Base-by-base conservation (phyloP, 345 rosid genomes). In the Murraya paniculata region DNA sequence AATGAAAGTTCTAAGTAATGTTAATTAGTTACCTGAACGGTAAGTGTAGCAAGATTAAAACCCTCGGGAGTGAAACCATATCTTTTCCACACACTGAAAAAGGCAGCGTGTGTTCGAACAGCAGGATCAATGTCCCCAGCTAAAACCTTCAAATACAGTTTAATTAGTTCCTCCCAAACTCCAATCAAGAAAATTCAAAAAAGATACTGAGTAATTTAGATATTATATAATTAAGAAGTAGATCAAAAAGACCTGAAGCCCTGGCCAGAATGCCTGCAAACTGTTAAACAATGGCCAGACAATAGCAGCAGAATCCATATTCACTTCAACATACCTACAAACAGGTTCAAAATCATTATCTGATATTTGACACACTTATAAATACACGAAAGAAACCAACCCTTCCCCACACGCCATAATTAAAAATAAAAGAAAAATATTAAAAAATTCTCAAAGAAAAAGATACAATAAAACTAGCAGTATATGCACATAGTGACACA, bases 231-330 rank as follows among this genome's bases (percentile, higher is more conserved):
- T 69, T 64, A 73, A 68, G n/a, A 27, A 75, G 39, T 33, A 61
- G 38, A 75, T 24, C 21, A 24, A 39, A 27, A 69, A 64, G 62
- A 95, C 99, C 99, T 96, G 99, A 85, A 96, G 97, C 86, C 99
- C 98, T 0, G 99, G 99, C 99, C 99, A 96, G 86, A 96, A 96
- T 75, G 99, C 99, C 89, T 96, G 99, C 87, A 94, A 89, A 82
- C 99, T 96, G 85, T 94, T 96, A 75, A 96, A 96, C 64, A 96
- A 80, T 56, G 97, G 98, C 98, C 98, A 96, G 59, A 94, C 98
- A 73, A 94, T 91, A 75, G 97, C 93, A 81, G 90, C 98, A 39
- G 99, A 96, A 86, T 96, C 99, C 99, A 94, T 96, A 83, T 96
- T 96, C 78, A 96, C 98, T 83, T 96, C 99, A 55, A 96, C 98